Evolutionary conservation across 495 filamentous ascomycete genomes (phyloP), one percentile per base, ranked within the genome.

Genomic region (Hyaloscypha finlandica): DNA sequence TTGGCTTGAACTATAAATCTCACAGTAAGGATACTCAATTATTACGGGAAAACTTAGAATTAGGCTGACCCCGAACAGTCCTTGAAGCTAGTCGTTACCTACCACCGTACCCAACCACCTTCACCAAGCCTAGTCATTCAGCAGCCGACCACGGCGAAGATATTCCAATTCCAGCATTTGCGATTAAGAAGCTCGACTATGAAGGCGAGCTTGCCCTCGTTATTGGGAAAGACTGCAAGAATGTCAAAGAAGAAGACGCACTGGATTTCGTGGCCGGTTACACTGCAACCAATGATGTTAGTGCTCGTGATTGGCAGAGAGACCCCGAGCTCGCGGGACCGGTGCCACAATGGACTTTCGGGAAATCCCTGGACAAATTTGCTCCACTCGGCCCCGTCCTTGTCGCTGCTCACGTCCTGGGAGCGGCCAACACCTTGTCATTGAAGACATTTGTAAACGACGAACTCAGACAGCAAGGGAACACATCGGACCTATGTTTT

Each of bases 141-240:
- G 19, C 59, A 1, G 66, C 66, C 8, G 54, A 32, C 12, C 29
- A 22, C 12, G 25, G 31, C 20, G 66, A 63, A 20, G 60, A 64
- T 53, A 54, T 68, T 16, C 20, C 11, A 8, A 83, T 86, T 64
- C 83, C 83, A 0, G 75, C 75, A 45, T 77, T 85, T 39, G 81
- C 78, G 0, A 82, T 84, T 70, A 71, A 77, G 6, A 77, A 81
- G 56, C 74, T 74, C 5, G 83, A 85, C 61, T 85, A 85, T 66
- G 83, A 85, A 69, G 81, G 83, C 59, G 83, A 86, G 66, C 73
- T 86, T 31, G 77, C 79, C 25, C 42, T 67, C 14, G 30, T 84
- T 4, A 81, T 85, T 57, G 81, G 80, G 6, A 66, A 70, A 39
- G 79, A 80, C 55, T 80, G 76, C 9, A 81, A 82, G 62, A 73